phyloP scores from a whole-genome alignment of 2,329 filamentous ascomycete species.

The Xylariaceae sp. region DNA sequence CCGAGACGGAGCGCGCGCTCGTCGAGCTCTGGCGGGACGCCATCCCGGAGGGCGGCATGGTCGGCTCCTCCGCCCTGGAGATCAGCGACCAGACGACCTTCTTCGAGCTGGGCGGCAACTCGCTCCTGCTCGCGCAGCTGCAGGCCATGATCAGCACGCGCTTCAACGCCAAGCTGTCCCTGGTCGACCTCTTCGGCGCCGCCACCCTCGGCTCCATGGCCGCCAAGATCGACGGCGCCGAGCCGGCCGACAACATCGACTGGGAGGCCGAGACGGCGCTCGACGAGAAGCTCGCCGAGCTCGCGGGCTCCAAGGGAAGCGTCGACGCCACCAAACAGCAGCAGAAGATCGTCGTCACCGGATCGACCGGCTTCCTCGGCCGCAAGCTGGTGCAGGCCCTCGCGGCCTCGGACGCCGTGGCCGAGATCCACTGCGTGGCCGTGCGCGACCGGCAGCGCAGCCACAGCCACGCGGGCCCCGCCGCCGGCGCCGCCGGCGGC shows the following conservation, averaged over 20 bases:
- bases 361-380: slow-evolving; percentile 29
- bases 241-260: slow-evolving; percentile 3
- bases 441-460: slow-evolving; percentile 13
- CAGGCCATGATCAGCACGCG: slow-evolving; percentile 3
- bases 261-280: slow-evolving; percentile 5
- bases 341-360: slow-evolving; percentile 19
- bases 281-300: neutral
- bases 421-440: slow-evolving; percentile 31
- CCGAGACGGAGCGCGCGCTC: slow-evolving; percentile 4
- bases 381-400: slow-evolving; percentile 25
- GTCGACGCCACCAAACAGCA: neutral
- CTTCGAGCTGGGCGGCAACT: slow-evolving; percentile 8
- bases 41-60: slow-evolving; percentile 2
- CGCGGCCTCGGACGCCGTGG: slow-evolving; percentile 16
- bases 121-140: slow-evolving; percentile 5
- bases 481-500: slow-evolving; percentile 9
- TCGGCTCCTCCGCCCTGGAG: neutral
- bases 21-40: slow-evolving; percentile 4
- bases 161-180: slow-evolving; percentile 2
- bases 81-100: slow-evolving; percentile 5
- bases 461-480: neutral
- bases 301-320: neutral
- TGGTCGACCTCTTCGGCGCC: slow-evolving; percentile 5
- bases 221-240: slow-evolving; percentile 1
- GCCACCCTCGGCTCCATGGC: slow-evolving; percentile 5